Conservation (phyloP, 2,329 filamentous ascomycete genomes). For the Cercospora brassicicola region DNA sequence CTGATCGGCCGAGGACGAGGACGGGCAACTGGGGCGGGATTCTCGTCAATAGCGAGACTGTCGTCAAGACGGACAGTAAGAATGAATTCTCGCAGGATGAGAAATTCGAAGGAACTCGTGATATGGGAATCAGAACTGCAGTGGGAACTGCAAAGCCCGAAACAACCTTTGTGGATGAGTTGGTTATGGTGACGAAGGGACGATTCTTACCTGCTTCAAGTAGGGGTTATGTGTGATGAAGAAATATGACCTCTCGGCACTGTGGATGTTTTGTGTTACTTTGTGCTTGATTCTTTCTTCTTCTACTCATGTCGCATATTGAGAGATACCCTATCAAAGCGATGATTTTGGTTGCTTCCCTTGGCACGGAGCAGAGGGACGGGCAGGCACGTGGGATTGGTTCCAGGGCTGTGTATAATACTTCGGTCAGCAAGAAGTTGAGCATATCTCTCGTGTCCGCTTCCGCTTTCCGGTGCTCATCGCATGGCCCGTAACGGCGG, state of each 20-base stretch:
- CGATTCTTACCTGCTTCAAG: conserved; percentile 29
- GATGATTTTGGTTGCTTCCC: neutral
- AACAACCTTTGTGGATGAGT: conserved; percentile 44
- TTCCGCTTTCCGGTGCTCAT: neutral
- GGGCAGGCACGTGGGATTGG: neutral
- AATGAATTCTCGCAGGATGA: conserved; percentile 29
- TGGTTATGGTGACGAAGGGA: conserved; percentile 36
- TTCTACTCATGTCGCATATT: neutral
- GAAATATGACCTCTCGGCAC: neutral
- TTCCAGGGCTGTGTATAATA: neutral
- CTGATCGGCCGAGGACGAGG: neutral
- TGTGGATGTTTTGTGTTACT: neutral
- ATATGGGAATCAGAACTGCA: conserved; percentile 32
- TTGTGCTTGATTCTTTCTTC: neutral
- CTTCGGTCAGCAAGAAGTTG: neutral
- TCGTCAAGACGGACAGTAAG: conserved; percentile 35
- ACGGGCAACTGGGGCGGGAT: conserved; percentile 39
- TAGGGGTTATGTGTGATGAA: neutral
- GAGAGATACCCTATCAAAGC: conserved; percentile 4
- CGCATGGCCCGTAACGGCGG: neutral
- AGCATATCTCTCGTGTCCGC: neutral
- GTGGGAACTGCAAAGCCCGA: conserved; percentile 42
- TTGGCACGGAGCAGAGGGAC: neutral
- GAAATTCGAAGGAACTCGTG: conserved; percentile 32
- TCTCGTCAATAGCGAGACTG: conserved; percentile 41